Conservation (phyloP, 495 filamentous ascomycete genomes). For the Penicillium manginii region DNA sequence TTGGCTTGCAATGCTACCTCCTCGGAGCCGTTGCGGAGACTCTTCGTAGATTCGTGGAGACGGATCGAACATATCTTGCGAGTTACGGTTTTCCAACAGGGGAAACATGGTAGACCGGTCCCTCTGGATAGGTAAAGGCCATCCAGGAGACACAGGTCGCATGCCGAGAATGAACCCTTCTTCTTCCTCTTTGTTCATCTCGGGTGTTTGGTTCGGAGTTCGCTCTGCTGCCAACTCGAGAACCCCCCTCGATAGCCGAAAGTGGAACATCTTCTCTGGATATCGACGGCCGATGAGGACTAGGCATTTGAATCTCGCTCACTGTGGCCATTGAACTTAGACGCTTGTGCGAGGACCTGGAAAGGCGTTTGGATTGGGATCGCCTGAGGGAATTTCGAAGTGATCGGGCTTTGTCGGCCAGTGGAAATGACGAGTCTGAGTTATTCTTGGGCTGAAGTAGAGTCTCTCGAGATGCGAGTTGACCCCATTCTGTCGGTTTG, state of each 20-base stretch:
- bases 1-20: conserved; percentile 46
- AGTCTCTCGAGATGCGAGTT: conserved; percentile 46
- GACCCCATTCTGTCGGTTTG: conserved; percentile 46
- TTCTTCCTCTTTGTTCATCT: conserved; percentile 29
- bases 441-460: conserved; percentile 26
- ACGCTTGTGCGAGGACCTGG: conserved; percentile 24
- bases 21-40: conserved; percentile 33
- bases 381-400: conserved; percentile 37
- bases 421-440: conserved; percentile 32
- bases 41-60: conserved; percentile 28
- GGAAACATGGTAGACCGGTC: conserved; percentile 34
- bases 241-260: conserved; percentile 46
- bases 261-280: conserved; percentile 39
- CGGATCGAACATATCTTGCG: conserved; percentile 19
- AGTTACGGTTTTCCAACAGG: conserved; percentile 26
- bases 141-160: conserved; percentile 39
- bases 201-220: conserved; percentile 47
- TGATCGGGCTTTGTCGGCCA: conserved; percentile 34
- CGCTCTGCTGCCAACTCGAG: conserved; percentile 46
- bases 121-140: conserved; percentile 30
- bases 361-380: conserved; percentile 35
- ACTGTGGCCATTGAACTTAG: conserved; percentile 38
- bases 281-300: conserved; percentile 15
- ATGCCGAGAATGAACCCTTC: conserved; percentile 32
- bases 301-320: conserved; percentile 27